phyloP scores from a whole-genome alignment of 208 protist genomes.

The Endotrypanum monterogeii region DNA sequence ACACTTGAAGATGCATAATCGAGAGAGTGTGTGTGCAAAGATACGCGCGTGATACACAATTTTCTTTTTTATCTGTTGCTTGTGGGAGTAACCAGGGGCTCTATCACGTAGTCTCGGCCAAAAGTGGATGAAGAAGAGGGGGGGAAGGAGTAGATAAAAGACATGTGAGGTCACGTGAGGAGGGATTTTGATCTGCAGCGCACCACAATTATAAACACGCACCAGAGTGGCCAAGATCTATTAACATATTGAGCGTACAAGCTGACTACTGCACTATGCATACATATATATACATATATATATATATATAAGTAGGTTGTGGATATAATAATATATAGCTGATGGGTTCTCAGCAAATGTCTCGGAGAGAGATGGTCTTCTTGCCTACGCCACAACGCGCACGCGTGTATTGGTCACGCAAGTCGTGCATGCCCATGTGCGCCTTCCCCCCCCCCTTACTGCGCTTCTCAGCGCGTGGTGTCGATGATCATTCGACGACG shows the following conservation, averaged over 20 bases:
- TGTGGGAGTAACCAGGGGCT: neutral
- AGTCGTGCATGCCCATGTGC: neutral
- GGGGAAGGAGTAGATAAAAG: neutral
- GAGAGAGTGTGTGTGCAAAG: neutral
- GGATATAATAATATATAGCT: neutral
- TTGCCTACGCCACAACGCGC: neutral
- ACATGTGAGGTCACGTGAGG: too few species aligned
- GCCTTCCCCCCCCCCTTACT: too few species aligned
- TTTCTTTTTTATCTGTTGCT: neutral
- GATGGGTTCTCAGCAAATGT: neutral
- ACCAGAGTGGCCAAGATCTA: neutral
- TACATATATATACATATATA: too few species aligned
- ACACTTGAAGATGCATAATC: constrained; percentile 86
- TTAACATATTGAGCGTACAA: too few species aligned
- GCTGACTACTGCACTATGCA: neutral
- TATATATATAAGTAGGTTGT: too few species aligned
- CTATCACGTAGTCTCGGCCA: neutral
- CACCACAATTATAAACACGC: too few species aligned
- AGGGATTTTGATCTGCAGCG: too few species aligned
- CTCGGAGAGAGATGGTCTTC: neutral
- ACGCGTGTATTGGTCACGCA: neutral
- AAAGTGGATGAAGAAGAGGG: neutral
- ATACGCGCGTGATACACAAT: neutral
- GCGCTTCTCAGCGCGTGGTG: too few species aligned
- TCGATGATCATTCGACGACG: too few species aligned